Evolutionary conservation across 2,329 filamentous ascomycete species (phyloP).

Genomic region (Diplodia sapinea): DNA sequence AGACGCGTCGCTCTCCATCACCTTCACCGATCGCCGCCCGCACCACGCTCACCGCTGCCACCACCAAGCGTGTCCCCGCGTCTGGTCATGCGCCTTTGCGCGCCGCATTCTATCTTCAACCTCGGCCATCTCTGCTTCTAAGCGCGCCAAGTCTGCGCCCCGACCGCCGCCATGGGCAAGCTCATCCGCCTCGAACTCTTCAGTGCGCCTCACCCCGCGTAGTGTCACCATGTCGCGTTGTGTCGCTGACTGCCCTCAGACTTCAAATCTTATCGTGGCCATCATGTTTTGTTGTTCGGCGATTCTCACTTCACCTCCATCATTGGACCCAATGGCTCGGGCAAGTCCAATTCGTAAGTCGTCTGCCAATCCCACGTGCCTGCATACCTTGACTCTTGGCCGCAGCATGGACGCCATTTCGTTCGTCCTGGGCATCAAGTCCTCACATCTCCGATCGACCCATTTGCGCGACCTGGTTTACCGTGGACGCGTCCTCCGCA

Average conservation of each 20-base stretch:
- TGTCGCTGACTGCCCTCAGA: slow-evolving; percentile 60
- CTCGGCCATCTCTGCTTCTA: neutral
- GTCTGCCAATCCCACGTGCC: slow-evolving; percentile 16
- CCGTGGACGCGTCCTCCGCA: slow-evolving; percentile 89
- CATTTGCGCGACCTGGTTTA: slow-evolving; percentile 96
- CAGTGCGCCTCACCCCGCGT: slow-evolving; percentile 64
- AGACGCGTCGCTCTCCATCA: slow-evolving; percentile 29
- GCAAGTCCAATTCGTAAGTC: slow-evolving; percentile 96
- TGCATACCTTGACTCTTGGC: slow-evolving; percentile 36
- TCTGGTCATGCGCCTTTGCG: slow-evolving; percentile 28
- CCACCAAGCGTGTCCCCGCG: slow-evolving; percentile 2
- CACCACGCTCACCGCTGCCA: neutral
- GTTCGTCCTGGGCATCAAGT: slow-evolving; percentile 98
- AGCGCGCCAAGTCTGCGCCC: slow-evolving; percentile 16
- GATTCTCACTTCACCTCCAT: slow-evolving; percentile 99
- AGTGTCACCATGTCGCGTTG: slow-evolving; percentile 20
- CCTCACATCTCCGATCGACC: slow-evolving; percentile 92
- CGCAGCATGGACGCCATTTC: slow-evolving; percentile 97
- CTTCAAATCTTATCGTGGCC: slow-evolving; percentile 99
- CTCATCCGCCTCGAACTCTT: slow-evolving; percentile 92
- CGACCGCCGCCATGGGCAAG: slow-evolving; percentile 76
- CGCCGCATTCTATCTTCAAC: neutral
- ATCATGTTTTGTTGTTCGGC: slow-evolving; percentile 91
- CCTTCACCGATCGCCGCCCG: slow-evolving; percentile 15
- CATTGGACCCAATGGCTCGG: slow-evolving; percentile 98